A percentile compares a stretch with the other conserved stretches of the same genome.
These are phyloP conservation scores for Protostelium mycophagum DNA, from an alignment of 78 protist species.

Conservation along the genomic window DNA sequence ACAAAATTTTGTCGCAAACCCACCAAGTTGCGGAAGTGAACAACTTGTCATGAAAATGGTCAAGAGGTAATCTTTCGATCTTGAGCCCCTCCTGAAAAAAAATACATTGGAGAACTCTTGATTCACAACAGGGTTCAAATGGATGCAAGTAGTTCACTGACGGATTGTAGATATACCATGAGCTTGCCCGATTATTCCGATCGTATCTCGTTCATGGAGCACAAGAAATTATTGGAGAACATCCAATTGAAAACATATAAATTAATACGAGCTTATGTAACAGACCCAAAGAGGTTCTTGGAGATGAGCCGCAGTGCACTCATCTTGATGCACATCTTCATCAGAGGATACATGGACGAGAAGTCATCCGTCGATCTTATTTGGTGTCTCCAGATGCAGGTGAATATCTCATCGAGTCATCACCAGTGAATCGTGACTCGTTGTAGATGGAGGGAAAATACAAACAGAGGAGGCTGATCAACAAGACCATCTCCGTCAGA, in stretches of 20 bases:
- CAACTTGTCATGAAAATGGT: not conserved
- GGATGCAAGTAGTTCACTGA: too few relatives aligned
- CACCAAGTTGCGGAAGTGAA: not conserved
- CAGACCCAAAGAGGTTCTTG: not conserved
- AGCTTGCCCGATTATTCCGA: not conserved
- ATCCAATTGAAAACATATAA: not conserved
- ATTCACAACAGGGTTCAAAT: too few relatives aligned
- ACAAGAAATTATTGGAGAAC: not conserved
- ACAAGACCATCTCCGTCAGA: not conserved
- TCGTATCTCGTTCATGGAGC: not conserved
- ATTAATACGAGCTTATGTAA: not conserved
- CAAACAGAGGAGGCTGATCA: not conserved
- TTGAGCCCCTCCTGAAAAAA: not conserved
- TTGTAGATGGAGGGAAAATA: too few relatives aligned
- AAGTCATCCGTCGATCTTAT: not conserved
- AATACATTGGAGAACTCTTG: too few relatives aligned
- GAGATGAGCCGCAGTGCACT: not conserved
- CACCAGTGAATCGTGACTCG: too few relatives aligned
- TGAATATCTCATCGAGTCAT: not conserved
- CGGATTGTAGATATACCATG: not conserved
- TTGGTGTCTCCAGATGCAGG: not conserved
- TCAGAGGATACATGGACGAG: not conserved
- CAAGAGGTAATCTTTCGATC: not conserved
- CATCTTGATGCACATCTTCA: not conserved
- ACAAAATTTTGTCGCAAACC: not conserved